Evolutionary conservation across 2,329 filamentous ascomycete genomes (phyloP).

Genomic region (Phoma herbarum): DNA sequence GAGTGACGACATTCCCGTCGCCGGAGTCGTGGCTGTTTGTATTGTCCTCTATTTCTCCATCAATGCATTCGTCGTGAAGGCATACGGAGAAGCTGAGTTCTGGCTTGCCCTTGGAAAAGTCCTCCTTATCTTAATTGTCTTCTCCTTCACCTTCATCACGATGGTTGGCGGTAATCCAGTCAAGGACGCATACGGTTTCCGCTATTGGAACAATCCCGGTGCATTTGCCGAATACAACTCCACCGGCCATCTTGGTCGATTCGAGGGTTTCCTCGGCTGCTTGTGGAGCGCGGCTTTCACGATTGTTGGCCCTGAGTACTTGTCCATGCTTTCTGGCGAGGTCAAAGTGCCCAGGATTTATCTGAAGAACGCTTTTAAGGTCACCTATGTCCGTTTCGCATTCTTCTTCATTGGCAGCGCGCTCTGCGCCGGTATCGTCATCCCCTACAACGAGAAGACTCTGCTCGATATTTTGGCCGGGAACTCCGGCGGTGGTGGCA

Average conservation of each 20-base stretch:
- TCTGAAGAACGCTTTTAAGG: slow-evolving; percentile 54
- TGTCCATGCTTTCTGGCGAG: slow-evolving; percentile 57
- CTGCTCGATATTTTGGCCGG: not conserved
- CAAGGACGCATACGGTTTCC: not conserved
- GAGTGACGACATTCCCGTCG: slow-evolving; percentile 55
- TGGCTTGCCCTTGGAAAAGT: not conserved
- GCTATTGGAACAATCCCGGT: not conserved
- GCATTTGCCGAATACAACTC: not conserved
- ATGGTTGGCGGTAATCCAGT: not conserved
- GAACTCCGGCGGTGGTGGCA: not conserved
- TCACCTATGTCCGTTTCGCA: not conserved
- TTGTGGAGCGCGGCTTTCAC: slow-evolving; percentile 21
- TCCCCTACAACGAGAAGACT: not conserved
- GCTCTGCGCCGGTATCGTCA: not conserved
- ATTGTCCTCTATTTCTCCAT: not conserved
- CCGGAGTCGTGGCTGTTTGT: slow-evolving; percentile 29
- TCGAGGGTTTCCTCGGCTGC: not conserved
- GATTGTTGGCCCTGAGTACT: slow-evolving; percentile 56
- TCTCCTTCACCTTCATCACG: not conserved
- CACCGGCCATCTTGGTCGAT: not conserved
- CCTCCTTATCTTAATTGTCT: not conserved
- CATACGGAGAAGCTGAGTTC: not conserved
- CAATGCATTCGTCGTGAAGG: not conserved
- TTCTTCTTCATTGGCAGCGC: not conserved
- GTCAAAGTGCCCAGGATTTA: slow-evolving; percentile 50